Conservation (phyloP, 148 eudicot species). For the Rhododendron henanense region DNA sequence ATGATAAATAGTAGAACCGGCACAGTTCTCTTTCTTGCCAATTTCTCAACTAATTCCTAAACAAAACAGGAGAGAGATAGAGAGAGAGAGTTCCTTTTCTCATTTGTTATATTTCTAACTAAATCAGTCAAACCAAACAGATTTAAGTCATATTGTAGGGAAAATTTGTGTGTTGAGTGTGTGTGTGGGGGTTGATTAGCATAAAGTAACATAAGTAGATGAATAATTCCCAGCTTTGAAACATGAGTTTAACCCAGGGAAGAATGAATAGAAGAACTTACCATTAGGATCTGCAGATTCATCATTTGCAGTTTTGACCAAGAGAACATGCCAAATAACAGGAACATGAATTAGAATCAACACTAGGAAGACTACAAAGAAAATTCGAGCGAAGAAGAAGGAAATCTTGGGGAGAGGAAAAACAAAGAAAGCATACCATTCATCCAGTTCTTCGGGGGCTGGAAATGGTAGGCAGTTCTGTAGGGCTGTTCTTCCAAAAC, state of each 20-base stretch:
- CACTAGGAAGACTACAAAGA: neutral
- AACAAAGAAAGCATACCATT: slow-evolving; percentile 18
- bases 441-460: slow-evolving; percentile 38
- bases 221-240: neutral
- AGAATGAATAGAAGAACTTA: neutral
- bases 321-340: neutral
- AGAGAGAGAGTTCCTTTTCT: no score
- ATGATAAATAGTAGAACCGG: neutral
- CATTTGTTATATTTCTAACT: neutral
- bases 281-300: slow-evolving; percentile 23
- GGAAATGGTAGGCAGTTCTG: slow-evolving; percentile 33
- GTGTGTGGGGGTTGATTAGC: neutral
- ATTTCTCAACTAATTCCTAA: neutral
- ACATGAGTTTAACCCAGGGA: neutral
- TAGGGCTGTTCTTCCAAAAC: slow-evolving; percentile 9
- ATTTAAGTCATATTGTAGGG: no score
- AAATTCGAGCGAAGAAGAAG: neutral
- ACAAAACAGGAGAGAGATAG: neutral
- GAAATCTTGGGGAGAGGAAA: neutral
- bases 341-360: neutral
- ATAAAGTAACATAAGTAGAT: neutral
- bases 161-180: no score
- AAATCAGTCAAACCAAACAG: no score
- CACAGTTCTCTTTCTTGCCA: neutral
- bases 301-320: slow-evolving; percentile 4